Conservation (phyloP, 2,329 filamentous ascomycete genomes). For the Rhynchosporium graminicola region DNA sequence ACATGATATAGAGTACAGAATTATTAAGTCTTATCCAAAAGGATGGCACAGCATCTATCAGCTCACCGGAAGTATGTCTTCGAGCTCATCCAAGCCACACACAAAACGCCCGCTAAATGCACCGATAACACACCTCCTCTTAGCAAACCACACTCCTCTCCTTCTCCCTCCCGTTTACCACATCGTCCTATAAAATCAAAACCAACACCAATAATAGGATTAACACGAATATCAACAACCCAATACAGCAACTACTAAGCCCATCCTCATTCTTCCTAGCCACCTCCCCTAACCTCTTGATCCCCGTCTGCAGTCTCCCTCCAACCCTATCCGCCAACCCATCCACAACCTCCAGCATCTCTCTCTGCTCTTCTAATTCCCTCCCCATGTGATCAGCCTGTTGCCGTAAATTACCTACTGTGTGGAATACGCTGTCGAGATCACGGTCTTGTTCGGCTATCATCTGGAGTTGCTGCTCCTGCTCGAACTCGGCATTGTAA, state of each 20-base stretch:
- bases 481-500: conserved; percentile 78
- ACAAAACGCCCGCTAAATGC: conserved; percentile 8
- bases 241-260: conserved; percentile 88
- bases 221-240: conserved; percentile 80
- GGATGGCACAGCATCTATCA: too few relatives aligned
- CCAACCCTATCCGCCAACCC: conserved; percentile 83
- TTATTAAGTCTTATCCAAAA: too few relatives aligned
- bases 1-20: too few relatives aligned
- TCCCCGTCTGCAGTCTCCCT: conserved; percentile 78
- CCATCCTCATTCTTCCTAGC: conserved; percentile 88
- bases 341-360: conserved; percentile 86
- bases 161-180: neutral
- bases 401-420: conserved; percentile 83
- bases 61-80: neutral
- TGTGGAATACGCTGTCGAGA: conserved; percentile 88
- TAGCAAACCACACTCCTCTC: neutral
- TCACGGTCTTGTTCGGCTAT: conserved; percentile 95
- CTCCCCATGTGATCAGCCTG: conserved; percentile 96
- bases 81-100: neutral
- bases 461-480: conserved; percentile 86
- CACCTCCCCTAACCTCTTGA: conserved; percentile 83
- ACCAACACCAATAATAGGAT: conserved; percentile 84
- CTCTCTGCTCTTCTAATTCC: conserved; percentile 91
- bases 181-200: conserved; percentile 52
- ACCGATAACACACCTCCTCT: neutral